These are phyloP conservation scores for Thalassiosira livingstoniorum DNA, from an alignment of 352 stramenopile genomes.

Conservation along the genomic window DNA sequence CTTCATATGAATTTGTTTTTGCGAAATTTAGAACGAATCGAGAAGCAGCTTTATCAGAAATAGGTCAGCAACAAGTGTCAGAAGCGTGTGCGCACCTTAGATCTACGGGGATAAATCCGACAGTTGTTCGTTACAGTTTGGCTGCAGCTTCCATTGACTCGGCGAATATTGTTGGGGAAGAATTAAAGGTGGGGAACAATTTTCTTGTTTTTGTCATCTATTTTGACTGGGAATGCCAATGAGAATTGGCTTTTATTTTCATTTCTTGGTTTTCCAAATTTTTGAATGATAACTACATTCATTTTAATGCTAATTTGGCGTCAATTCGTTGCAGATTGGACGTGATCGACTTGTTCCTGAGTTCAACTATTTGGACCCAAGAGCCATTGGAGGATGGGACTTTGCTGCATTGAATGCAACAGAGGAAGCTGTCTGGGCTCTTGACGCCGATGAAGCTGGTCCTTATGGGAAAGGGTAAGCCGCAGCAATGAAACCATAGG, in stretches of 20 bases:
- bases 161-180: slow-evolving; percentile 62
- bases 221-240: background rate
- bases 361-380: slow-evolving; percentile 81
- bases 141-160: slow-evolving; percentile 73
- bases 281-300: background rate
- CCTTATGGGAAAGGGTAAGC: slow-evolving; percentile 47
- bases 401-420: slow-evolving; percentile 47
- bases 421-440: slow-evolving; percentile 66
- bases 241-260: background rate
- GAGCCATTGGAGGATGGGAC: slow-evolving; percentile 76
- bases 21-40: slow-evolving; percentile 62
- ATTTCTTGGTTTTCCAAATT: background rate
- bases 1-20: background rate
- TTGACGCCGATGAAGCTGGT: slow-evolving; percentile 71
- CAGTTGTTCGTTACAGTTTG: slow-evolving; percentile 71
- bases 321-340: slow-evolving; percentile 49
- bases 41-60: slow-evolving; percentile 66
- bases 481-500: background rate
- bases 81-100: slow-evolving; percentile 54
- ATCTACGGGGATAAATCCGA: slow-evolving; percentile 35
- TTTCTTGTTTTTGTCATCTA: background rate
- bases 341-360: slow-evolving; percentile 77
- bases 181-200: slow-evolving; percentile 40
- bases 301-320: background rate
- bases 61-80: slow-evolving; percentile 64